These are phyloP conservation scores for Neonectria sp. DNA, from an alignment of 2,329 filamentous ascomycete species.

Conservation along the genomic window DNA sequence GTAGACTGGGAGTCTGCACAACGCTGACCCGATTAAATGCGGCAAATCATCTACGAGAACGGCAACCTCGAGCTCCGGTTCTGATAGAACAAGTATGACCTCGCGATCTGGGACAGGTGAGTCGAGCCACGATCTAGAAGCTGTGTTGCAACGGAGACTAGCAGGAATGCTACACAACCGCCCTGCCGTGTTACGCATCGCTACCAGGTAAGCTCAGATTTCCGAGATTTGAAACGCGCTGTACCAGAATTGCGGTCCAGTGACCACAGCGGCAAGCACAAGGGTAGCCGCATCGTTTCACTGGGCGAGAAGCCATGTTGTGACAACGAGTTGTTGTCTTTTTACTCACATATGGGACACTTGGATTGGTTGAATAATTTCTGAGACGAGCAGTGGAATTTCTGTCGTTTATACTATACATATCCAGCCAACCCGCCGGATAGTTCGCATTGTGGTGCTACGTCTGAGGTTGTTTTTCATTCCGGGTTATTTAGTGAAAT, in stretches of 20 bases:
- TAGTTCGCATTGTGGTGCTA: no score
- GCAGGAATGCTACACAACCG: conserved; percentile 19
- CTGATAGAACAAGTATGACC: conserved; percentile 1
- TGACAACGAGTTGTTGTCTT: conserved; percentile 19
- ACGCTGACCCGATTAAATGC: not conserved
- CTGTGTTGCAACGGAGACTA: conserved; percentile 20
- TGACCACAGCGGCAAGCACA: conserved; percentile 27
- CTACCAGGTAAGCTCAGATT: conserved; percentile 37
- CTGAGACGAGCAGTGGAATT: no score
- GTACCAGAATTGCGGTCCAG: conserved; percentile 24
- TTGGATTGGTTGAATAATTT: conserved; percentile 21
- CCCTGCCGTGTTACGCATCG: conserved; percentile 32
- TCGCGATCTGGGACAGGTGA: conserved; percentile 25
- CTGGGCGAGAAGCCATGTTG: conserved; percentile 21
- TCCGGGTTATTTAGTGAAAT: not conserved
- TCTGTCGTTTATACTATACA: not conserved
- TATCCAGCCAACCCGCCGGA: not conserved
- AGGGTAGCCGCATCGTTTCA: conserved; percentile 29
- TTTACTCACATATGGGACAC: conserved; percentile 11
- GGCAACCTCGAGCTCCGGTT: not conserved
- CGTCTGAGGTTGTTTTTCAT: no score
- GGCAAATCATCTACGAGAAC: conserved; percentile 14
- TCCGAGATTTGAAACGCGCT: conserved; percentile 24
- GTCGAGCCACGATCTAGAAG: not conserved
- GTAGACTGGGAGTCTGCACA: not conserved